These are phyloP conservation scores for Candida pini DNA, from an alignment of 805 yeast genomes.

Conservation along the genomic window DNA sequence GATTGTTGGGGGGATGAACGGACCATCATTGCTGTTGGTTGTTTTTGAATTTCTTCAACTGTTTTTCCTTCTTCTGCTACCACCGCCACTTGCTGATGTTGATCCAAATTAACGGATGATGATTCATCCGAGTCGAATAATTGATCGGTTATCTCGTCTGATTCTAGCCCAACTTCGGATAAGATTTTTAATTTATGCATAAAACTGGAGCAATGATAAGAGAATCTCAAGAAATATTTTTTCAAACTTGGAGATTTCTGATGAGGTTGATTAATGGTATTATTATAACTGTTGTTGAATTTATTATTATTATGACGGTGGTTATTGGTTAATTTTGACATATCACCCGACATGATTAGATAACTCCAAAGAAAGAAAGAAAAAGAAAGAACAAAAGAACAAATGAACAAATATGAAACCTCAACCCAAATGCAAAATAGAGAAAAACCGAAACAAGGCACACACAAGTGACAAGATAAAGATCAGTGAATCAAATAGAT, in stretches of 20 bases:
- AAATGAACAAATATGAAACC: too few species aligned
- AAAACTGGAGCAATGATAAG: slow-evolving; percentile 33
- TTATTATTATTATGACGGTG: too few species aligned
- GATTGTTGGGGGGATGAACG: not conserved
- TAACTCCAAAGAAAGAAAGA: too few species aligned
- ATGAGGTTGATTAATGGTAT: too few species aligned
- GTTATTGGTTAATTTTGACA: too few species aligned
- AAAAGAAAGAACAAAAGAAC: too few species aligned
- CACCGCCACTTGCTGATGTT: not conserved
- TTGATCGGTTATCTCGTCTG: slow-evolving; percentile 46
- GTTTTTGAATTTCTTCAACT: not conserved
- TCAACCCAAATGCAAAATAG: too few species aligned
- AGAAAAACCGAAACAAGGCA: too few species aligned
- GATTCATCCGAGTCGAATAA: slow-evolving; percentile 34
- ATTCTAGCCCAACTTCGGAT: slow-evolving; percentile 43
- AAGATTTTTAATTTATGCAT: slow-evolving; percentile 32
- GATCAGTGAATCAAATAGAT: too few species aligned
- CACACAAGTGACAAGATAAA: too few species aligned
- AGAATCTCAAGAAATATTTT: slow-evolving; percentile 30
- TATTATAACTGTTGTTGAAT: too few species aligned
- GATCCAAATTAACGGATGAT: slow-evolving; percentile 2
- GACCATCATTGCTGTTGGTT: not conserved
- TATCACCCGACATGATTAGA: too few species aligned
- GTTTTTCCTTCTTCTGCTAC: not conserved
- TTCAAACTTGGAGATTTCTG: slow-evolving; percentile 13